Evolutionary conservation across 495 filamentous ascomycete genomes (phyloP).

Genomic region (Cudoniella acicularis): DNA sequence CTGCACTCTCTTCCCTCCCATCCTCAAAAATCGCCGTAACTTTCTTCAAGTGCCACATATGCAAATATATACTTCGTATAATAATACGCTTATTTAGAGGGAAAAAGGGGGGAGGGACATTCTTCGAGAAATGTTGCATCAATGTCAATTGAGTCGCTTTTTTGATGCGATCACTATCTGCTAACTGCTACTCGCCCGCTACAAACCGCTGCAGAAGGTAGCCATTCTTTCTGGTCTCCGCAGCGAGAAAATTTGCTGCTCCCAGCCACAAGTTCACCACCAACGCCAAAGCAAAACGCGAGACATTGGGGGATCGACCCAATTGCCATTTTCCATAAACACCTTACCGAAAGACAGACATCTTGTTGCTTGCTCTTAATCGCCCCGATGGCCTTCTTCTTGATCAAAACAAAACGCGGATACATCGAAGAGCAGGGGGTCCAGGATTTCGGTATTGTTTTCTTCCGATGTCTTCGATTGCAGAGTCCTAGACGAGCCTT

Average conservation of each 20-base stretch:
- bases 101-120: no score
- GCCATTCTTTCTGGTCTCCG: no score
- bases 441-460: constrained; percentile 18
- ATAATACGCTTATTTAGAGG: no score
- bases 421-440: constrained; percentile 25
- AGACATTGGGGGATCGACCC: neutral
- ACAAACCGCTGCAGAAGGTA: no score
- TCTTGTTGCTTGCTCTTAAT: neutral
- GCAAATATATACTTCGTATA: no score
- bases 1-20: constrained; percentile 41
- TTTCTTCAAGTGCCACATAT: no score
- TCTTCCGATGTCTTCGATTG: constrained; percentile 17
- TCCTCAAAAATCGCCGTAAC: constrained; percentile 50
- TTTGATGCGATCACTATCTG: no score
- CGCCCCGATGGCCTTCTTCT: constrained; percentile 16
- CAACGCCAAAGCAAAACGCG: neutral
- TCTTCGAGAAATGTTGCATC: no score
- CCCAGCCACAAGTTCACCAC: no score
- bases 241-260: no score
- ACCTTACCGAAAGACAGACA: neutral
- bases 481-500: constrained; percentile 7
- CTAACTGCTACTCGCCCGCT: no score
- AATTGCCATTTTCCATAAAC: neutral
- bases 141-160: no score
- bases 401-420: constrained; percentile 26